phyloP scores from a whole-genome alignment of 352 stramenopile species.

The Pythium rishiriense region DNA sequence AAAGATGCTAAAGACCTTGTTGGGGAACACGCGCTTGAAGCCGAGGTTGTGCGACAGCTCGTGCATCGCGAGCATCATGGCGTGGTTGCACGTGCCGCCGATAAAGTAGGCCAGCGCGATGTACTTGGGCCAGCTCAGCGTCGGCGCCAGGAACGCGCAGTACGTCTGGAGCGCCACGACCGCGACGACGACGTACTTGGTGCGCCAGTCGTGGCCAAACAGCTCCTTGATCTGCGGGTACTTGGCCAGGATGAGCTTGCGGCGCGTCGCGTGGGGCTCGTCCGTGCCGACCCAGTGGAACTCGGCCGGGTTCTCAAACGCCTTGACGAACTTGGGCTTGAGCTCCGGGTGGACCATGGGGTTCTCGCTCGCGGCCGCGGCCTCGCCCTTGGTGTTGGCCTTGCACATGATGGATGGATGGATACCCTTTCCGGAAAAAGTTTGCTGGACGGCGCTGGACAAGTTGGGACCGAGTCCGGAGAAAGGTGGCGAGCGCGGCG shows the following conservation, averaged over 20 bases:
- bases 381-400: conserved; percentile 35
- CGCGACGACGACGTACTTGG: conserved; percentile 83
- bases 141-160: conserved; percentile 66
- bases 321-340: conserved; percentile 49
- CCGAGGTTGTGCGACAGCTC: conserved; percentile 96
- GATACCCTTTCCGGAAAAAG: conserved; percentile 11
- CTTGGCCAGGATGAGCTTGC: conserved; percentile 83
- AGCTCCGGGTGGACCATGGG: conserved; percentile 28
- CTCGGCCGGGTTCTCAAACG: conserved; percentile 48
- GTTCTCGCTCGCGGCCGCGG: conserved; percentile 34
- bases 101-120: conserved; percentile 82
- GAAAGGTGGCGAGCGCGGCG: neutral
- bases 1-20: conserved; percentile 91
- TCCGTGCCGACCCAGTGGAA: conserved; percentile 87
- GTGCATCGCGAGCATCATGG: conserved; percentile 95
- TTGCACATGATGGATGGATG: conserved; percentile 31
- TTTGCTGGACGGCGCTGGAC: conserved; percentile 1
- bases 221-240: conserved; percentile 91
- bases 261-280: conserved; percentile 86
- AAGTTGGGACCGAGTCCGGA: neutral
- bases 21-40: conserved; percentile 91
- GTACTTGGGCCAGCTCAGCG: conserved; percentile 64
- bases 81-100: conserved; percentile 93
- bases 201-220: conserved; percentile 82
- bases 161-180: conserved; percentile 84